Evolutionary conservation across 495 filamentous ascomycete species (phyloP), one percentile per base, ranked within the genome.

Genomic region (Aspergillus funiculosus): DNA sequence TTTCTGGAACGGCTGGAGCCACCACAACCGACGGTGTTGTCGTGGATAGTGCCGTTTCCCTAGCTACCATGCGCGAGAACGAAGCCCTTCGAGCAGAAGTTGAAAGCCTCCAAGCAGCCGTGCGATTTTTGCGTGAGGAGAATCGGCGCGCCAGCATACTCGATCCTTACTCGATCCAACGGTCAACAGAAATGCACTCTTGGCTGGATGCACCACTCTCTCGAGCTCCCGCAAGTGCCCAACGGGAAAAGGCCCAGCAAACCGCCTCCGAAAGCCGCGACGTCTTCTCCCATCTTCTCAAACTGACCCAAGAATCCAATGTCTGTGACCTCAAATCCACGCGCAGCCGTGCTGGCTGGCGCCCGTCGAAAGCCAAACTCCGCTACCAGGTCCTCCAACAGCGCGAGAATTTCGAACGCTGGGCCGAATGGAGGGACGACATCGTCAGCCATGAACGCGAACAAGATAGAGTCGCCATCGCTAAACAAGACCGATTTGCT

Each of bases 51-150:
- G 64, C 65, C 41, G 57, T 61, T 18, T 77, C 71, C 18, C 55
- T 72, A 5, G 72, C 71, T 13, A 83, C 85, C 0, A 81, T 86
- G 29, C 74, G 81, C 21, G 83, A 92, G 67, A 87, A 88, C 66
- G 79, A 88, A 46, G 64, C 67, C 11, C 80, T 91, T 20, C 84
- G 81, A 49, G 64, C 73, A 15, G 81, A 89, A 44, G 87, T 94
- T 30, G 58, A 68, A 15, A 75, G 68, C 43, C 75, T 95, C 6
- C 80, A 89, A 62, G 77, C 82, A 2, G 81, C 88, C 0, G 80
- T 96, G 11, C 79, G 83, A 34, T 91, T 81, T 65, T 68, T 94
- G 17, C 78, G 86, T 18, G 82, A 87, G 44, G 87, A 92, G 43
- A 88, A 81, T 57, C 68, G 77, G n/a, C 77, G 83, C 20, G 71